Evolutionary conservation across 2,329 filamentous ascomycete species (phyloP).

Genomic region (Sclerotinia minor): DNA sequence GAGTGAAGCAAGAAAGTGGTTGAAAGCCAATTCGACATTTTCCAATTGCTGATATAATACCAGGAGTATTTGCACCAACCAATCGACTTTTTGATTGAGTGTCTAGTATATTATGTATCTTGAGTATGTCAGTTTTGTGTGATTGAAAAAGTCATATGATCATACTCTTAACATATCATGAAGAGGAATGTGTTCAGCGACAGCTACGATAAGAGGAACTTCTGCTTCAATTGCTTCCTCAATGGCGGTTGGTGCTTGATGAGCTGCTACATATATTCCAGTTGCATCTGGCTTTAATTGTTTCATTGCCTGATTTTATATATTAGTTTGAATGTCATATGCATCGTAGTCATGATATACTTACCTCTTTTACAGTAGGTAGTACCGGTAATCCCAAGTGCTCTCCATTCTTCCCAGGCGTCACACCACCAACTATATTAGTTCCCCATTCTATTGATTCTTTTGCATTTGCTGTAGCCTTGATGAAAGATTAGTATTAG

Average conservation of each 20-base stretch:
- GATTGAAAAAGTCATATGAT: neutral
- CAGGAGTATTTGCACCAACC: constrained; percentile 71
- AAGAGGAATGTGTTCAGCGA: constrained; percentile 73
- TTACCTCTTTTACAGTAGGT: constrained; percentile 62
- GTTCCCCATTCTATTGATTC: constrained; percentile 78
- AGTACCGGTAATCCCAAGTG: constrained; percentile 73
- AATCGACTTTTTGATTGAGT: constrained; percentile 68
- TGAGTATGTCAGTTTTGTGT: neutral
- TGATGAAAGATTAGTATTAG: constrained; percentile 8
- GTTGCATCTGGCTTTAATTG: constrained; percentile 73
- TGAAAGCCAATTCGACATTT: constrained; percentile 74
- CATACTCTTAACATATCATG: constrained; percentile 69
- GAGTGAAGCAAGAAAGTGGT: constrained; percentile 69
- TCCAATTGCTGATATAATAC: constrained; percentile 71
- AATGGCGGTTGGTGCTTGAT: constrained; percentile 70
- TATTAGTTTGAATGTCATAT: constrained; percentile 11
- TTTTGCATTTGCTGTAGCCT: constrained; percentile 73
- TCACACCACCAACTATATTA: constrained; percentile 77
- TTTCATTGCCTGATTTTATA: constrained; percentile 59
- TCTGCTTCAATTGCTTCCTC: constrained; percentile 78
- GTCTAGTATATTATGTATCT: constrained; percentile 68
- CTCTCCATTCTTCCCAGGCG: constrained; percentile 66
- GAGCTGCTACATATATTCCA: constrained; percentile 77
- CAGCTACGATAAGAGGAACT: constrained; percentile 72
- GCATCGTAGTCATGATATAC: neutral